A percentile compares a stretch with the other conserved stretches of the same genome.
Conservation (phyloP, 2,329 filamentous ascomycete species). For the Curvularia lunata region DNA sequence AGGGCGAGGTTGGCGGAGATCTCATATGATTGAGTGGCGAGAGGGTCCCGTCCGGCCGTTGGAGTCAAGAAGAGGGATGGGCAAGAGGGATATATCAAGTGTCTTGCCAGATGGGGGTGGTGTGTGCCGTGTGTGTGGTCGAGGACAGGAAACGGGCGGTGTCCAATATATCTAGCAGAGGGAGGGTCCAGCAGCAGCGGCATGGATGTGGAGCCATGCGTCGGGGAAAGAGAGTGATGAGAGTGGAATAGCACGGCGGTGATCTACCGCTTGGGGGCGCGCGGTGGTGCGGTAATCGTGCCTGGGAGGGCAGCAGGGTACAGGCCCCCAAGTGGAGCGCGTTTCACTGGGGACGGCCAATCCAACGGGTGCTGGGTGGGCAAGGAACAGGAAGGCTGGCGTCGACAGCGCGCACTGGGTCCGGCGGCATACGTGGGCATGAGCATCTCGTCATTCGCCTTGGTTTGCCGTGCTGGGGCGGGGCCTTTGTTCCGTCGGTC, state of each 20-base stretch:
- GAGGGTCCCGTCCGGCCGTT: constrained; percentile 24
- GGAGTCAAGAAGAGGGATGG: constrained; percentile 6
- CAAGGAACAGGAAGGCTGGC: constrained; percentile 1
- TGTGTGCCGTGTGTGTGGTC: constrained; percentile 14
- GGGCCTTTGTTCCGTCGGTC: constrained; percentile 12
- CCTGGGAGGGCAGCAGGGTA: constrained; percentile 31
- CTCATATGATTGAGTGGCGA: constrained; percentile 38
- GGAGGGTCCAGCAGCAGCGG: constrained; percentile 41
- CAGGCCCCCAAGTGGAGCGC: constrained; percentile 36
- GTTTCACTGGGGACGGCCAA: constrained; percentile 28
- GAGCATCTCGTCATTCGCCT: constrained; percentile 32
- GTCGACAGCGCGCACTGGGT: background rate
- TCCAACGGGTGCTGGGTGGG: constrained; percentile 16
- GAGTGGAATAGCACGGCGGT: constrained; percentile 39
- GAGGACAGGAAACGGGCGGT: constrained; percentile 31
- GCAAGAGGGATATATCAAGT: constrained; percentile 14
- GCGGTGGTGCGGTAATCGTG: constrained; percentile 33
- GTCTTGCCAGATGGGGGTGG: constrained; percentile 5
- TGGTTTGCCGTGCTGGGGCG: constrained; percentile 20
- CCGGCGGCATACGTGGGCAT: constrained; percentile 11
- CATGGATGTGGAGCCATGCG: constrained; percentile 11
- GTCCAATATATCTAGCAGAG: constrained; percentile 44
- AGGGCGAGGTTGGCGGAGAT: constrained; percentile 30
- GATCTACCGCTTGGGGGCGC: constrained; percentile 42
- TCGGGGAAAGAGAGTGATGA: constrained; percentile 37